Evolutionary conservation across 176 grass and related monocot species (phyloP).

Genomic region (Ananas comosus): DNA sequence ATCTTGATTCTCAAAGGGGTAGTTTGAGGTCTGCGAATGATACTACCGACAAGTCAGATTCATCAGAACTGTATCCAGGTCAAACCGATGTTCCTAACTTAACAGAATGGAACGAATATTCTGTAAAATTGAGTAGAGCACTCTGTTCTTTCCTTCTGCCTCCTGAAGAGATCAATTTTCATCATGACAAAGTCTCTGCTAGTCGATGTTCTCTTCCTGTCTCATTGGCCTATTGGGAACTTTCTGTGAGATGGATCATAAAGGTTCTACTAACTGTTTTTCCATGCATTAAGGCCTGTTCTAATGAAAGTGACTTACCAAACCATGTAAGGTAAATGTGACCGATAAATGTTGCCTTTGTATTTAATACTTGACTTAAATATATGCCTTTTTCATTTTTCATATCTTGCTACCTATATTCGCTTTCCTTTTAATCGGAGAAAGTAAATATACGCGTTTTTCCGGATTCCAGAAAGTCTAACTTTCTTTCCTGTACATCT

Average conservation of each 20-base stretch:
- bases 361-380: too few species aligned
- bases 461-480: too few species aligned
- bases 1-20: slow-evolving; percentile 17
- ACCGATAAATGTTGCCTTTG: not conserved
- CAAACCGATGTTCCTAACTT: slow-evolving; percentile 38
- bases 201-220: slow-evolving; percentile 50
- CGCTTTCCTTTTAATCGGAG: too few species aligned
- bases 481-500: too few species aligned
- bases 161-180: slow-evolving; percentile 46
- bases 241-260: slow-evolving; percentile 83
- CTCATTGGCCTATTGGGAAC: slow-evolving; percentile 87
- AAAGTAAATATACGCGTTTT: too few species aligned
- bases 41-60: not conserved
- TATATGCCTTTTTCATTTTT: too few species aligned
- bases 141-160: slow-evolving; percentile 78
- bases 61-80: slow-evolving; percentile 27
- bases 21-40: slow-evolving; percentile 23
- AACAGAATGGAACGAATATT: slow-evolving; percentile 70
- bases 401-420: too few species aligned
- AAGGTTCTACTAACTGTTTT: slow-evolving; percentile 90
- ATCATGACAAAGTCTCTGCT: slow-evolving; percentile 32
- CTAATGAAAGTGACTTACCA: slow-evolving; percentile 61
- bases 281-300: slow-evolving; percentile 87
- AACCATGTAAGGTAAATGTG: slow-evolving; percentile 66
- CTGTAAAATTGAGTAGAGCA: slow-evolving; percentile 53